A percentile compares a stretch with the other conserved stretches of the same genome.
These are phyloP conservation scores for Poa pratensis DNA, from an alignment of 176 grass and related monocot genomes.

Conservation along the genomic window DNA sequence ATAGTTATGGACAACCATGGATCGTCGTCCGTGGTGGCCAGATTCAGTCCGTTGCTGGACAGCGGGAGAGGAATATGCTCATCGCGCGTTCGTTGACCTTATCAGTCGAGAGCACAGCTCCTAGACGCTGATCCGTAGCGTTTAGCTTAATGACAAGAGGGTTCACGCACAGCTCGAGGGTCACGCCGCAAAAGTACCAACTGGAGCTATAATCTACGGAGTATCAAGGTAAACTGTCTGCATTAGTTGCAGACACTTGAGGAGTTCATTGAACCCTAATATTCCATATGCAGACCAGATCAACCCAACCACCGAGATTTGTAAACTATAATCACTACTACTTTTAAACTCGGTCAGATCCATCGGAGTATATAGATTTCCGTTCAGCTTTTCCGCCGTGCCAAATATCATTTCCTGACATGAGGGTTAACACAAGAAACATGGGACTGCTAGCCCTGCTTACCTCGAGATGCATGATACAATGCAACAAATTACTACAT, in stretches of 20 bases:
- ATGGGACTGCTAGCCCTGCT: background rate
- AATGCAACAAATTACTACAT: conserved; percentile 8
- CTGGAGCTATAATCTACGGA: background rate
- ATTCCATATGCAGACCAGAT: conserved; percentile 35
- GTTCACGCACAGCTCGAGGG: conserved; percentile 1
- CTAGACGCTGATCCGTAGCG: background rate
- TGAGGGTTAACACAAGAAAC: background rate
- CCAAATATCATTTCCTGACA: background rate
- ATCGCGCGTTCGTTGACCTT: background rate
- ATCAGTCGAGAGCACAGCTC: background rate
- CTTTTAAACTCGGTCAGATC: conserved; percentile 17
- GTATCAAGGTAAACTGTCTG: background rate
- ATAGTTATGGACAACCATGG: background rate
- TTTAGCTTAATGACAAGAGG: background rate
- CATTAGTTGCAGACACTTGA: conserved; percentile 23
- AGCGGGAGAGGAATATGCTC: background rate
- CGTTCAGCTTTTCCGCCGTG: background rate
- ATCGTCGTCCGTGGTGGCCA: background rate
- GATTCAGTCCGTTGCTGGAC: background rate
- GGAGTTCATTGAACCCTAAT: background rate
- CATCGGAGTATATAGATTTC: background rate
- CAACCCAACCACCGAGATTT: conserved; percentile 11
- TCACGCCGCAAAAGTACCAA: background rate
- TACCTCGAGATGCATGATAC: conserved; percentile 23
- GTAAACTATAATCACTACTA: background rate